Evolutionary conservation across 306 rosid genomes (phyloP).

Genomic region (cucumber (Cucumis sativus)): DNA sequence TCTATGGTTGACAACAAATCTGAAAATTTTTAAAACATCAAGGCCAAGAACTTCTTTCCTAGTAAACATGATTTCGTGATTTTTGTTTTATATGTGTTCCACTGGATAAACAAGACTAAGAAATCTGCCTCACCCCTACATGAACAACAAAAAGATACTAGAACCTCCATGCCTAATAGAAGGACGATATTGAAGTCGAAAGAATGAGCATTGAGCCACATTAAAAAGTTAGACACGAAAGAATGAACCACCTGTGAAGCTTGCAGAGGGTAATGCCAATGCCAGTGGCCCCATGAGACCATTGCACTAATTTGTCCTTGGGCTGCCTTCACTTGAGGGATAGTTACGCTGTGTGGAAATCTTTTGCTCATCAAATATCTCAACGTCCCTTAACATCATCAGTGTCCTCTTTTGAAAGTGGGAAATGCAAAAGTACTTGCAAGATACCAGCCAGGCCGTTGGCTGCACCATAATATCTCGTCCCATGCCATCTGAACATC

Average conservation of each 20-base stretch:
- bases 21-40: not conserved
- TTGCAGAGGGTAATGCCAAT: conserved; percentile 72
- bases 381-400: conserved; percentile 68
- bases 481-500: conserved; percentile 92
- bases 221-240: not conserved
- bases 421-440: conserved; percentile 70
- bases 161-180: not conserved
- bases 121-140: not conserved
- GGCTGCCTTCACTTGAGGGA: conserved; percentile 88
- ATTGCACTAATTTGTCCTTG: conserved; percentile 76
- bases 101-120: not conserved
- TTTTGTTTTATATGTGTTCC: not conserved
- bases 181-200: not conserved
- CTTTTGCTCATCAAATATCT: conserved; percentile 71
- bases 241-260: conserved; percentile 53
- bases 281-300: conserved; percentile 90
- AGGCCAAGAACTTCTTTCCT: not conserved
- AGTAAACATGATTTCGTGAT: too few species aligned
- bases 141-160: not conserved
- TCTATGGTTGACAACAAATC: not conserved
- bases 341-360: conserved; percentile 73
- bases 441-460: conserved; percentile 79
- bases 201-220: not conserved
- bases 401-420: conserved; percentile 44
- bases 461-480: conserved; percentile 84